Base-by-base conservation (phyloP, 768 basidiomycete genomes). In the Neoboletus magnificus region DNA sequence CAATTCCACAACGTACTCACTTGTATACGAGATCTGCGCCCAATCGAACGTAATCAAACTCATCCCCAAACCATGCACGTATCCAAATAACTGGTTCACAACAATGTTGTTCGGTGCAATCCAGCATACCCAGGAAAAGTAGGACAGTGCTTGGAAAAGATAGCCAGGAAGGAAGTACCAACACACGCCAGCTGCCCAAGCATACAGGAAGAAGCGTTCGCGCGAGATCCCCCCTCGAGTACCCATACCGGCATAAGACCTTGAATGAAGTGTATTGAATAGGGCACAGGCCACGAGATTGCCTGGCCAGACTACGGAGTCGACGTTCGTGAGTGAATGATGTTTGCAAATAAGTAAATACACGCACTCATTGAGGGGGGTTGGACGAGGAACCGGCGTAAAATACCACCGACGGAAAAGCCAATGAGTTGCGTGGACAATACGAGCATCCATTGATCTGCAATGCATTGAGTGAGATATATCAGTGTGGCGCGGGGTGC, bases 11-110 rank as follows among this genome's bases (percentile, higher is more conserved):
- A 51, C 0, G 25, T 9, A 27, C 48, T 49, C 50, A 47, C 70
- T 65, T 8, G 72, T 66, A 54, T 66, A 76, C 10, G 71, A 56
- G 56, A 87, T 82, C 67, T 89, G 85, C 3, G 84, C 76, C 91
- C 90, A 93, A 61, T 92, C 90, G 66, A 93, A 90, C 32, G 88
- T 89, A 63, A 91, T 68, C 57, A 89, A 65, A 59, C 85, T 84
- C 86, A 91, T 89, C 27, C 85, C 84, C 64, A 86, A 66, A 15
- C 77, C 76, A 22, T 48, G 59, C 35, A 64, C 60, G 55, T 83
- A 83, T 33, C 90, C 89, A 59, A 92, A 91, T 64, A 91, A 71
- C 63, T 87, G 83, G 68, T 91, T 92, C 64, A 93, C 79, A 46
- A 70, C 75, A 48, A 86, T 60, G 60, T 90, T 87, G 46, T 86